phyloP scores from a whole-genome alignment of 352 stramenopile genomes.

The Phytopythium montanum region DNA sequence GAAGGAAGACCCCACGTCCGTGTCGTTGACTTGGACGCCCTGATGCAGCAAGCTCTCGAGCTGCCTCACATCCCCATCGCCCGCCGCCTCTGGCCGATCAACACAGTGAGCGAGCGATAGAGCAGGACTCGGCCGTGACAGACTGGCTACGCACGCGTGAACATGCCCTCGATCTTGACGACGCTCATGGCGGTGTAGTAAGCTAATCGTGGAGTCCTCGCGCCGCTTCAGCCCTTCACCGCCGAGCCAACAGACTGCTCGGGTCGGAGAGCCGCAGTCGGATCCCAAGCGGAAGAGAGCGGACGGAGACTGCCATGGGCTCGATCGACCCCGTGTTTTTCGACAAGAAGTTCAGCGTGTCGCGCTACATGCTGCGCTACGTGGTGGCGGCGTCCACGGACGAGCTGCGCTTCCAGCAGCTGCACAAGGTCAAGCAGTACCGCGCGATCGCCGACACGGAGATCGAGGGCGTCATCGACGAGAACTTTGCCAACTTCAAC shows the following conservation, averaged over 20 bases:
- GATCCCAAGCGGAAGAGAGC: not conserved
- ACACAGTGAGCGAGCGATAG: not conserved
- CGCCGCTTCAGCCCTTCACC: not conserved
- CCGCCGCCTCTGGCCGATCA: constrained; percentile 34
- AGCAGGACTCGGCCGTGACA: not conserved
- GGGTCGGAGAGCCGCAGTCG: not conserved
- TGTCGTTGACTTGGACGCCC: constrained; percentile 51
- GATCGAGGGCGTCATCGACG: constrained; percentile 79
- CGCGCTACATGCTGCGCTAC: constrained; percentile 78
- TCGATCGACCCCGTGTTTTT: constrained; percentile 76
- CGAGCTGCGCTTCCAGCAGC: constrained; percentile 64
- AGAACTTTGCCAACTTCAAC: constrained; percentile 86
- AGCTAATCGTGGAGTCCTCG: constrained; percentile 10
- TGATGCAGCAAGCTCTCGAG: constrained; percentile 35
- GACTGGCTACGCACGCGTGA: constrained; percentile 33
- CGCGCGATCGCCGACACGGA: constrained; percentile 68
- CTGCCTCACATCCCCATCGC: constrained; percentile 27
- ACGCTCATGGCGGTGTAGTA: constrained; percentile 36
- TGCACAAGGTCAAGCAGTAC: constrained; percentile 53
- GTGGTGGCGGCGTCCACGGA: constrained; percentile 66
- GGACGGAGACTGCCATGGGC: constrained; percentile 32
- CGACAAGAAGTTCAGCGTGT: constrained; percentile 81
- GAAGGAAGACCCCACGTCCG: constrained; percentile 30
- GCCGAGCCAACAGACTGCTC: too few relatives aligned
- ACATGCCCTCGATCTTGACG: constrained; percentile 58